A percentile compares a stretch with the other conserved stretches of the same genome.
Evolutionary conservation across 1,284 basidiomycete genomes (phyloP).

Genomic region (Ustilago tritici): DNA sequence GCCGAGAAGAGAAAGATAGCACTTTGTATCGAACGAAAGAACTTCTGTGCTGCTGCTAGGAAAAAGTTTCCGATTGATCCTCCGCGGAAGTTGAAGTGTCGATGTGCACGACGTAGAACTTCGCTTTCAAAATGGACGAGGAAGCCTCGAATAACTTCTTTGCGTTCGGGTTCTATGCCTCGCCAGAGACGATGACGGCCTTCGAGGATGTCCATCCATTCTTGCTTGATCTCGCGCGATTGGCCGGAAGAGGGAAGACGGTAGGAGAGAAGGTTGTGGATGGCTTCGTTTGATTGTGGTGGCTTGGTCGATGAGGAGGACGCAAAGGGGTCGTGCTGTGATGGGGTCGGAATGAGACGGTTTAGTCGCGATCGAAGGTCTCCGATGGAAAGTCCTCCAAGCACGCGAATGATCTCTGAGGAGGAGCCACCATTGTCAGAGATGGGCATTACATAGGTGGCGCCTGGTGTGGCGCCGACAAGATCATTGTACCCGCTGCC

Average conservation of each 20-base stretch:
- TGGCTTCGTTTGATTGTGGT: slow-evolving; percentile 71
- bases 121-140: slow-evolving; percentile 87
- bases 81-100: slow-evolving; percentile 67
- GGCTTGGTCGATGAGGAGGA: slow-evolving; percentile 69
- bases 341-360: slow-evolving; percentile 79
- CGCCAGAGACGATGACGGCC: slow-evolving; percentile 85
- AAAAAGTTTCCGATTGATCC: slow-evolving; percentile 66
- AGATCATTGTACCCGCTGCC: slow-evolving; percentile 73
- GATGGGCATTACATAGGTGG: slow-evolving; percentile 71
- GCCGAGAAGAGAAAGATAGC: slow-evolving; percentile 96
- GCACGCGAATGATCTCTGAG: slow-evolving; percentile 60
- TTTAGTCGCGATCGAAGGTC: slow-evolving; percentile 81
- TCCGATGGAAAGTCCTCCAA: slow-evolving; percentile 66
- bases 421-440: slow-evolving; percentile 78
- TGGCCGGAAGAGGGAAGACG: slow-evolving; percentile 79
- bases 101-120: slow-evolving; percentile 79
- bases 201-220: slow-evolving; percentile 93
- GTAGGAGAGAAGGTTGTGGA: slow-evolving; percentile 82
- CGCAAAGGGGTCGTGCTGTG: slow-evolving; percentile 68
- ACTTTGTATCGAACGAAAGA: slow-evolving; percentile 74
- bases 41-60: slow-evolving; percentile 63
- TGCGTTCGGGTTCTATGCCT: slow-evolving; percentile 89
- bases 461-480: slow-evolving; percentile 72
- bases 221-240: slow-evolving; percentile 83
- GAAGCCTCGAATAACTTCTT: slow-evolving; percentile 82